Conservation (phyloP, 164 flowering plant genomes). For the Nymphaea colorata region DNA sequence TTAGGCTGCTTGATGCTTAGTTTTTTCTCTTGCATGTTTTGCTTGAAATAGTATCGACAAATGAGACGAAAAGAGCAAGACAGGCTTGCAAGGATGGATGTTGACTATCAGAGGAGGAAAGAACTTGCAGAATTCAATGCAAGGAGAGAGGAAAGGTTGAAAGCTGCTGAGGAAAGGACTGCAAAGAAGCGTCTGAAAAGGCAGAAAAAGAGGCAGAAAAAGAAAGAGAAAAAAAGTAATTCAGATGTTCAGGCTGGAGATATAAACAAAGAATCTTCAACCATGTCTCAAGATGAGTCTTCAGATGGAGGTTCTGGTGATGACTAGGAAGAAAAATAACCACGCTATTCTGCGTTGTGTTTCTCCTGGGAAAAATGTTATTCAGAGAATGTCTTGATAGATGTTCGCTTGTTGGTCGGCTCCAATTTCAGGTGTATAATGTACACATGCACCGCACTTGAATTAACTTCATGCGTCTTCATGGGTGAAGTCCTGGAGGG, state of each 20-base stretch:
- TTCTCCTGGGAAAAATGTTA: no score
- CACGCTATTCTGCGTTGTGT: no score
- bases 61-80: constrained; percentile 98
- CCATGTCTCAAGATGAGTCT: constrained; percentile 17
- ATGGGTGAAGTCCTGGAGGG: no score
- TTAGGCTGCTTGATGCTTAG: background rate
- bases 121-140: constrained; percentile 52
- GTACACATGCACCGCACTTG: no score
- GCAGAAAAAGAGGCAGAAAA: constrained; percentile 77
- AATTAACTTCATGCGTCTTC: no score
- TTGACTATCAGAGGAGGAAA: constrained; percentile 68
- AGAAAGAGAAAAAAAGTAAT: constrained; percentile 47
- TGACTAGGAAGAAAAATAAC: constrained; percentile 16
- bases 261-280: constrained; percentile 16
- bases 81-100: constrained; percentile 83
- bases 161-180: constrained; percentile 79
- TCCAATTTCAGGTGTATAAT: no score
- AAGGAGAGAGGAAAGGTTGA: constrained; percentile 77
- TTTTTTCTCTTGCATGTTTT: background rate
- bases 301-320: constrained; percentile 46
- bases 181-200: constrained; percentile 90
- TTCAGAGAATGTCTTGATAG: no score
- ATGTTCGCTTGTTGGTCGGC: no score
- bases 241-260: constrained; percentile 20
- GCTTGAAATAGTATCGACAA: constrained; percentile 65